Conservation (phyloP, 768 basidiomycete species). For the Dictyophora rubrovolvata region DNA sequence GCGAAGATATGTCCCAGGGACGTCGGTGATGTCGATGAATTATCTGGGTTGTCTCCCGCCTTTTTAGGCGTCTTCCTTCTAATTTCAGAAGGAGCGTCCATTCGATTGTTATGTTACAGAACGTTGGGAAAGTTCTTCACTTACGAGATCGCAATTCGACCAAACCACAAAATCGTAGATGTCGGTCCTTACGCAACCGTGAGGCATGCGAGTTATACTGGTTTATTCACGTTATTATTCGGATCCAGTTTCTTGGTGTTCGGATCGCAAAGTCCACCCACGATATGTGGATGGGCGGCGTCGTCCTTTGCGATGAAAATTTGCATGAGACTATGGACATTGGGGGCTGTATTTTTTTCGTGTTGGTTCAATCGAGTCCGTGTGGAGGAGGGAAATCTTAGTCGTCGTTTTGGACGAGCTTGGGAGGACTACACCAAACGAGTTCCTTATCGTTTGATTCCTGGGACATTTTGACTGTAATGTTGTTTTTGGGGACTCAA, state of each 20-base stretch:
- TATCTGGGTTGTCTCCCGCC: too few species aligned
- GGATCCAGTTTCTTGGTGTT: conserved; percentile 5
- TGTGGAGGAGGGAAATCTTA: not conserved
- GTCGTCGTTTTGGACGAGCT: not conserved
- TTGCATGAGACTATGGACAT: not conserved
- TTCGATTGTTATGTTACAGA: conserved; percentile 18
- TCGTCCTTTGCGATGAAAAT: not conserved
- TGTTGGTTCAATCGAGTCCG: not conserved
- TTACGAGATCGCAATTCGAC: conserved; percentile 15
- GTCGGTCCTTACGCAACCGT: conserved; percentile 15
- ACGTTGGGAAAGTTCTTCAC: conserved; percentile 15
- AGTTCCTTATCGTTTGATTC: not conserved
- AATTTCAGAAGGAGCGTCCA: conserved; percentile 6
- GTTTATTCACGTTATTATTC: conserved; percentile 17
- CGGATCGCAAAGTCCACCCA: conserved; percentile 13
- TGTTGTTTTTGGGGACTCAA: too few species aligned
- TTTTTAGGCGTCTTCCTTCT: not conserved
- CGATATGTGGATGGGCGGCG: conserved; percentile 10
- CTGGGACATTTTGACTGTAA: not conserved
- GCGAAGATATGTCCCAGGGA: too few species aligned
- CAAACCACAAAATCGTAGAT: conserved; percentile 14
- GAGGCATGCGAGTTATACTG: conserved; percentile 14
- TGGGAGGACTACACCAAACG: not conserved
- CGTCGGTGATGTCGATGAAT: too few species aligned
- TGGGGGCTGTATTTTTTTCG: not conserved